These are phyloP conservation scores for Staphylotrichum tortipilum DNA, from an alignment of 495 filamentous ascomycete genomes.

Conservation along the genomic window DNA sequence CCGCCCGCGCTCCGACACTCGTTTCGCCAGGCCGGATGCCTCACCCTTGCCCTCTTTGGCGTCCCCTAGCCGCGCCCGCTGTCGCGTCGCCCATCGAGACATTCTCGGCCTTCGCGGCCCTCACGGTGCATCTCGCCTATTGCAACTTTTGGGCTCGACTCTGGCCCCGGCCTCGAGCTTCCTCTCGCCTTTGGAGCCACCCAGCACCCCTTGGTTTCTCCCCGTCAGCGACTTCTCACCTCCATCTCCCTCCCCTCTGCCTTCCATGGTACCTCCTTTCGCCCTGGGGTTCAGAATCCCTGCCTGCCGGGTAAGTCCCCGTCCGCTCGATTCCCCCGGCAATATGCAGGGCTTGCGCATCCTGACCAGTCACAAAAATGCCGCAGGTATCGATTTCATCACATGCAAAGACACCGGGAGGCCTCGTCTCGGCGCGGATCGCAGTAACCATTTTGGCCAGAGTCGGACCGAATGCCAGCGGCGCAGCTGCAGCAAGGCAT, in stretches of 20 bases:
- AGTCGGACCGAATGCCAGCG: slow-evolving; percentile 10
- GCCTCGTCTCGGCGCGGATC: slow-evolving; percentile 7
- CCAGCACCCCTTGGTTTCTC: neutral
- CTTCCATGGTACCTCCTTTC: slow-evolving; percentile 1
- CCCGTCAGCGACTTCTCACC: neutral
- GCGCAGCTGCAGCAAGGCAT: slow-evolving; percentile 1
- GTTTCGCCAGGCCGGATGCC: slow-evolving; percentile 11
- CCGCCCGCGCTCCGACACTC: slow-evolving; percentile 6
- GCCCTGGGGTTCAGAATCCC: neutral
- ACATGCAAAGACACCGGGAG: slow-evolving; percentile 5
- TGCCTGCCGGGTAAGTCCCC: slow-evolving; percentile 3
- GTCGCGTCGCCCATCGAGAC: slow-evolving; percentile 2
- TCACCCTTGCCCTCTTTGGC: slow-evolving; percentile 4
- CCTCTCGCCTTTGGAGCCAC: neutral
- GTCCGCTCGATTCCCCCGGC: neutral
- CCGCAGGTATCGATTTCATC: slow-evolving; percentile 8
- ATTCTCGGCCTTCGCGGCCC: slow-evolving; percentile 8
- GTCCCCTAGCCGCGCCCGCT: slow-evolving; percentile 6
- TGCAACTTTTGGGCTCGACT: slow-evolving; percentile 6
- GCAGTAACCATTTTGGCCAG: neutral
- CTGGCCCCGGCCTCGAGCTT: slow-evolving; percentile 2
- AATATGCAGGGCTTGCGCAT: neutral
- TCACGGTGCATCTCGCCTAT: slow-evolving; percentile 2
- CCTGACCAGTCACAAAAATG: slow-evolving; percentile 10
- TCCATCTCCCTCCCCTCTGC: slow-evolving; percentile 3